phyloP scores from a whole-genome alignment of 192 early-diverging fungal species.

The Lobosporangium transversale region DNA sequence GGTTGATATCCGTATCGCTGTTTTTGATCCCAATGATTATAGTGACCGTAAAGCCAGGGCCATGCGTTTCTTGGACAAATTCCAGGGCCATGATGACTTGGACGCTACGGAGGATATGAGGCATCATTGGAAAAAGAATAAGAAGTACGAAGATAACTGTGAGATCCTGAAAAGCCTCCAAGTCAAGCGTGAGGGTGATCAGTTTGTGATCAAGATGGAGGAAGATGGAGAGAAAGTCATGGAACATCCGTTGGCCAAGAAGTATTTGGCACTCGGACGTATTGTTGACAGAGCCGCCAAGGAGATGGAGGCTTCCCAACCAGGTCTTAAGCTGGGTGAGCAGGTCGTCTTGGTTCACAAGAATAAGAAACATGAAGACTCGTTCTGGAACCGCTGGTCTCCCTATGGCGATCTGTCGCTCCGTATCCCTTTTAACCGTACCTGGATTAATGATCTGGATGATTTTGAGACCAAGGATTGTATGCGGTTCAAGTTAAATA shows the following conservation, averaged over 20 bases:
- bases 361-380: background rate
- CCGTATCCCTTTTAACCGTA: conserved; percentile 35
- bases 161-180: background rate
- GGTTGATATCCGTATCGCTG: conserved; percentile 29
- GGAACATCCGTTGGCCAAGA: conserved; percentile 30
- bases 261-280: conserved; percentile 24
- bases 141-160: too few species aligned
- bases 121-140: too few species aligned
- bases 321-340: conserved; percentile 23
- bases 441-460: conserved; percentile 34
- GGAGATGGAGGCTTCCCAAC: conserved; percentile 20
- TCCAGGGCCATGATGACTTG: conserved; percentile 25
- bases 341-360: conserved; percentile 36
- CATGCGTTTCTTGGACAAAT: conserved; percentile 22
- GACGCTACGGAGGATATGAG: too few species aligned
- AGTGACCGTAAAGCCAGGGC: conserved; percentile 36
- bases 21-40: conserved; percentile 40
- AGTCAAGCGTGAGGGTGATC: conserved; percentile 20
- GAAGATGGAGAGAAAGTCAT: conserved; percentile 37
- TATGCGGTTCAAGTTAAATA: too few species aligned
- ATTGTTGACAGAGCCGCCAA: conserved; percentile 25
- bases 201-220: conserved; percentile 34
- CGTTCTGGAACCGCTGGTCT: conserved; percentile 37
- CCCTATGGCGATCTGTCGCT: conserved; percentile 22
- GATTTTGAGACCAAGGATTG: conserved; percentile 40